phyloP scores from a whole-genome alignment of 257 asterid genomes.

The Nicotiana undulata region DNA sequence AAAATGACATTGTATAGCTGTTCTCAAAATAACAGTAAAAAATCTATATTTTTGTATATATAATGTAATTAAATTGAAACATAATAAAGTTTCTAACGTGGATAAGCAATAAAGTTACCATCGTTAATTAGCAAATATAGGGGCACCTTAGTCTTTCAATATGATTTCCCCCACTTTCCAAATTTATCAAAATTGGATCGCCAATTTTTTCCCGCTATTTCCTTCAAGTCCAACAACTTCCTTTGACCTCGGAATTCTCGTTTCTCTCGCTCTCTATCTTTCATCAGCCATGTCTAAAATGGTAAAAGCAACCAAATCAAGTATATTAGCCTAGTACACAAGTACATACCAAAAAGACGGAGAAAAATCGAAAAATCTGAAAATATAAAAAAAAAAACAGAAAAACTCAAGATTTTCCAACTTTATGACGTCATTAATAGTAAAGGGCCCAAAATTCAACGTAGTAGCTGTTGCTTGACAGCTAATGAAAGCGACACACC shows the following conservation, averaged over 20 bases:
- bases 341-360: neutral
- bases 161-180: neutral
- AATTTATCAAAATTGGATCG: neutral
- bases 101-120: too few species aligned
- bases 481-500: slow-evolving; percentile 34
- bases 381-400: neutral
- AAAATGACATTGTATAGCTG: too few species aligned
- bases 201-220: neutral
- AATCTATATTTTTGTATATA: too few species aligned
- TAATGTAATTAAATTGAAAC: too few species aligned
- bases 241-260: neutral
- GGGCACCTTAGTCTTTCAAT: too few species aligned
- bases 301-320: neutral
- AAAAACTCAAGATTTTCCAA: neutral
- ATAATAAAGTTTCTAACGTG: too few species aligned
- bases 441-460: neutral
- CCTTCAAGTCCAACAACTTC: neutral
- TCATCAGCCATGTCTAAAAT: neutral
- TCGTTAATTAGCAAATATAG: too few species aligned
- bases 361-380: neutral
- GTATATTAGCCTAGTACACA: neutral
- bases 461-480: slow-evolving; percentile 8
- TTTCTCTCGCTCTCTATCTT: neutral
- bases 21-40: too few species aligned
- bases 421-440: slow-evolving; percentile 1